phyloP scores from a whole-genome alignment of 495 filamentous ascomycete species.

The Choiromyces venosus region DNA sequence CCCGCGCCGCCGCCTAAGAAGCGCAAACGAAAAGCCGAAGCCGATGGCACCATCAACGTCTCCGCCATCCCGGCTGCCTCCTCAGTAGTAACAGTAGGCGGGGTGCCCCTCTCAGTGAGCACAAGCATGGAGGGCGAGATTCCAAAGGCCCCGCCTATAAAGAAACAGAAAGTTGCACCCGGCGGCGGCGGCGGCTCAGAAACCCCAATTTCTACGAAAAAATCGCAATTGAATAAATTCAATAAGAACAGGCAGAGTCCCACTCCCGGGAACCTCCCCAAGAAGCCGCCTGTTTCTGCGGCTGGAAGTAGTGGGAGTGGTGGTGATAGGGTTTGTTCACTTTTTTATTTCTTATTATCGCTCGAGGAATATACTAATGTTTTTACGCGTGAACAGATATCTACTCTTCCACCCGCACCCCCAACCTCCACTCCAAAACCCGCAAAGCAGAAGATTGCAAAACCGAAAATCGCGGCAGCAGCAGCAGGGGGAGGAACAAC shows the following conservation, averaged over 20 bases:
- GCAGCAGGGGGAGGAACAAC: slow-evolving; percentile 14
- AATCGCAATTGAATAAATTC: slow-evolving; percentile 31
- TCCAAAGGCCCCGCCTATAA: slow-evolving; percentile 18
- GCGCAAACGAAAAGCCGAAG: slow-evolving; percentile 37
- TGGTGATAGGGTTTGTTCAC: slow-evolving; percentile 28
- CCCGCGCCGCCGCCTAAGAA: slow-evolving; percentile 25
- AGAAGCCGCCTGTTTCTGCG: slow-evolving; percentile 1
- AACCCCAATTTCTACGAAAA: slow-evolving; percentile 16
- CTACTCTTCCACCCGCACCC: slow-evolving; percentile 16
- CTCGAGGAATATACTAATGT: neutral
- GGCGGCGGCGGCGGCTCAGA: neutral
- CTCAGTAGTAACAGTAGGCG: neutral
- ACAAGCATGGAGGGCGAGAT: slow-evolving; percentile 4
- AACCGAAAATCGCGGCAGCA: slow-evolving; percentile 26
- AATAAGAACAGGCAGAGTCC: slow-evolving; percentile 28
- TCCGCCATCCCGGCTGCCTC: neutral
- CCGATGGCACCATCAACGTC: neutral
- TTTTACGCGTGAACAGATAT: slow-evolving; percentile 15
- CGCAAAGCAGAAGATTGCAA: slow-evolving; percentile 26
- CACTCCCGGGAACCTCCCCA: slow-evolving; percentile 12
- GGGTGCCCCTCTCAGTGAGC: neutral
- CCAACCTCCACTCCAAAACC: slow-evolving; percentile 28
- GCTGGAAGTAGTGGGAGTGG: slow-evolving; percentile 4
- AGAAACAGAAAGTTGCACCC: slow-evolving; percentile 32
- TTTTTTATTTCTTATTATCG: neutral